Base-by-base conservation (phyloP, 768 basidiomycete genomes). In the Tricholoma flavovirens region DNA sequence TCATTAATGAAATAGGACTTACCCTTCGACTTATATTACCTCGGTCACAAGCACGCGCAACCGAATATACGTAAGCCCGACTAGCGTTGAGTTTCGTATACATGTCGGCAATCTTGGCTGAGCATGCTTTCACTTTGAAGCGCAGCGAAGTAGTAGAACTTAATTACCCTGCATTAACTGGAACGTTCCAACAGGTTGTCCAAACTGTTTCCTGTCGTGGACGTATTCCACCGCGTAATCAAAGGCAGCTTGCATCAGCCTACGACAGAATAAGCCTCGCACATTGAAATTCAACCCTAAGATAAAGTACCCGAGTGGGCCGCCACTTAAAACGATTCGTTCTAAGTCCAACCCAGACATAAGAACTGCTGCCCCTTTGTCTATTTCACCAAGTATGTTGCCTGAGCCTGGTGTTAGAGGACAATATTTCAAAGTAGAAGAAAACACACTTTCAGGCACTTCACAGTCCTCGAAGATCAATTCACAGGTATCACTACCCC, bases 331-430 rank as follows among this genome's bases (percentile, higher is more conserved):
- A 17, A 98, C 94, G 15, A 98, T 79, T 26, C 94, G 83, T 67
- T 98, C 94, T 40, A 95, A 77, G 69, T 98, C 94, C 29, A 98
- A 76, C 1, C 94, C 95, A 21, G 90, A 93, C 95, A 98, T 98
- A 35, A 97, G 82, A 8, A 98, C 93, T 1, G 79, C 80, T 4
- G 83, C 93, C 2, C 95, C 95, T 63, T 82, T 81, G 67, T 90
- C 80, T 2, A 95, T 76, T 49, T 80, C 70, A 8, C 94, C 95
- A 7, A 96, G 82, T 24, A 96, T 83, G 64, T 93, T 95, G 67
- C 84, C 91, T 94, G n/a, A 48, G 33, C 50, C 53, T 57, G 24
- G 15, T 9, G 15, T 58, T 32, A 51, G 59, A 45, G 54, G 26
- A 30, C 15, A 6, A n/a, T 17, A 14, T 51, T 35, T 11, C 30